Base-by-base conservation (phyloP, 495 filamentous ascomycete genomes). In the Astrothelium subdiscretum region DNA sequence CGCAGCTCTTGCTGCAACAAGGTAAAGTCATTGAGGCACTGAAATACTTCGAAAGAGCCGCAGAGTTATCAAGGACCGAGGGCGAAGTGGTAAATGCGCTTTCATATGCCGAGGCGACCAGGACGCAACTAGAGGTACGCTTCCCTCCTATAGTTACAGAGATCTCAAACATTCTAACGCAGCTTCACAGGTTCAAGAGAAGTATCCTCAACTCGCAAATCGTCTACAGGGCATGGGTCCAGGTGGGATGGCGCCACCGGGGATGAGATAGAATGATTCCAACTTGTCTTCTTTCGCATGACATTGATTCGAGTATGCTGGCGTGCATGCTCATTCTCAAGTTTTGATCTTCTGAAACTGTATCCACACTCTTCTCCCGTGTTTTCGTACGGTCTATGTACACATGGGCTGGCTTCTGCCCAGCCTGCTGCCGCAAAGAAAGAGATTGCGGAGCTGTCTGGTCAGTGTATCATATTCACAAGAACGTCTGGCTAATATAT, bases 1-100 rank as follows among this genome's bases (percentile, higher is more conserved):
- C 94, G 5, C 94, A 99, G 74, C 81, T 99, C n/a, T 84, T 97
- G 31, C 81, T 99, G 24, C 95, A 99, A 72, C 94, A 97, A 77
- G 92, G 92, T 70, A 96, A 96, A 78, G 95, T 97, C 40, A 89
- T 85, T 22, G 89, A 97, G 63, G 94, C 94, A 2, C 85, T 99
- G 51, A 90, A 89, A 75, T 97, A 97, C 78, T 99, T 99, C 68
- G 91, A 97, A 80, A 86, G 89, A 32, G 94, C 94, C 1, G 94
- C 94, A 13, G 90, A 96, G 77, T 85, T 99, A 32, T 91, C 91
- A n/a, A 79, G 94, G 58, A 99, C 94, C 0, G 92, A 96, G 68
- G 90, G 88, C 57, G 94, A 99, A 77, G 89, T 97, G 59, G 81
- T 97, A 66, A 99, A 76, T 65, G 94, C 94, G 12, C 82, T 99